Evolutionary conservation across 352 stramenopile species (phyloP), one percentile per base, ranked within the genome.

Genomic region (Globisporangium polare): DNA sequence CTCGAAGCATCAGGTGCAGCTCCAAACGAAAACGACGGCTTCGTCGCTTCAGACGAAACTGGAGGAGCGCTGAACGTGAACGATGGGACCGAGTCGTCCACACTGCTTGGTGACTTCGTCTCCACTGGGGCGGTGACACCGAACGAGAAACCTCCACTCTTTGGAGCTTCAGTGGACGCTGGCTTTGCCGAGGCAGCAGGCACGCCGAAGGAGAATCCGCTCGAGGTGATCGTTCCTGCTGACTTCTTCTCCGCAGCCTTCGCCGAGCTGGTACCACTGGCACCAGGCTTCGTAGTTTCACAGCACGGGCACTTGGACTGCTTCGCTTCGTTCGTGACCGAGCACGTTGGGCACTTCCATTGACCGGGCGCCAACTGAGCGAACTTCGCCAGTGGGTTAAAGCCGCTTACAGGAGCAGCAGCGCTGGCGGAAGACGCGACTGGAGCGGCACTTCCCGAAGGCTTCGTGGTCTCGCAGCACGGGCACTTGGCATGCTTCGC

Each of bases 271-370:
- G 22, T 17, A 26, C 26, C 18, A 50, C 46, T 33, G 13, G 26
- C 27, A 22, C 60, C 60, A 62, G 81, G 83, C 42, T 89, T 86
- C 5, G 55, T 55, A 6, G 78, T 84, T 42, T 94, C 85, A 39
- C 85, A 95, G 62, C 86, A 95, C 17, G 86, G 86, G 55, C 86
- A 95, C 68, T 95, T 93, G 10, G 61, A 51, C 46, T 77, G 71
- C 2, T 71, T 75, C 5, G 62, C 59, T 24, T 80, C 71, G 47
- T 95, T 95, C 26, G 75, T 74, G 3, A 95, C 86, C 35, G 77
- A 72, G 63, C 86, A 95, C 46, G 69, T 83, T n/a, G 86, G 78
- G 29, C 86, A 95, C 52, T 87, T 92, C 86, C 86, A 95, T 58
- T 83, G 86, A 37, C 83, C 86, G n/a, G 77, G 67, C 9, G 72